These are phyloP conservation scores for Trichoderma atrobrunneum DNA, from an alignment of 2,329 filamentous ascomycete genomes.

Conservation along the genomic window DNA sequence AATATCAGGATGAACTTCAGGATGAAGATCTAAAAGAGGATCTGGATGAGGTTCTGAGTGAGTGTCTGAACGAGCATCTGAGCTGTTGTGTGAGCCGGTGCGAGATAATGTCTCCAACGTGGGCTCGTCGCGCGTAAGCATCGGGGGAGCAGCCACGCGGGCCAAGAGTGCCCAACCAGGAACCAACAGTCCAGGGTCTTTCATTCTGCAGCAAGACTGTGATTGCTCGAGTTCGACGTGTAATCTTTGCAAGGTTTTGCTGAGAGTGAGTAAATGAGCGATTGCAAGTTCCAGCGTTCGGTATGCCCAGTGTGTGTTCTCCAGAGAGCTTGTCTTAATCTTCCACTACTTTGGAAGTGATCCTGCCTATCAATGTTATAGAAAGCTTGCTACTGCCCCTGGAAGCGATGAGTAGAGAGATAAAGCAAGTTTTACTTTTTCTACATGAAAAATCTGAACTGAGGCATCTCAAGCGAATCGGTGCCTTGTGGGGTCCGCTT, in stretches of 20 bases:
- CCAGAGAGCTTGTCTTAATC: neutral
- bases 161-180: constrained; percentile 1
- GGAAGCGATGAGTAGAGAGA: neutral
- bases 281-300: neutral
- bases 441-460: neutral
- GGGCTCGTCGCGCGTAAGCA: neutral
- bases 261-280: neutral
- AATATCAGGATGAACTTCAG: too few species aligned
- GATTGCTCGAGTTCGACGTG: neutral
- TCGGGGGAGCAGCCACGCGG: neutral
- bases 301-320: neutral
- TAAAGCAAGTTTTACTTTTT: neutral
- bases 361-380: neutral
- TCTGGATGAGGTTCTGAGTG: too few species aligned
- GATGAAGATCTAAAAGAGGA: too few species aligned
- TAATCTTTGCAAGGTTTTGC: neutral
- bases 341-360: neutral
- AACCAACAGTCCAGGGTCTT: neutral
- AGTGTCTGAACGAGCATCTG: neutral
- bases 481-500: neutral
- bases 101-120: neutral
- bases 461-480: neutral
- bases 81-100: neutral
- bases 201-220: neutral
- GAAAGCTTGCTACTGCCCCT: neutral